A percentile compares a stretch with the other conserved stretches of the same genome.
These are phyloP conservation scores for Plasmodium vinckei DNA, from an alignment of 169 alveolate species.

Conservation along the genomic window DNA sequence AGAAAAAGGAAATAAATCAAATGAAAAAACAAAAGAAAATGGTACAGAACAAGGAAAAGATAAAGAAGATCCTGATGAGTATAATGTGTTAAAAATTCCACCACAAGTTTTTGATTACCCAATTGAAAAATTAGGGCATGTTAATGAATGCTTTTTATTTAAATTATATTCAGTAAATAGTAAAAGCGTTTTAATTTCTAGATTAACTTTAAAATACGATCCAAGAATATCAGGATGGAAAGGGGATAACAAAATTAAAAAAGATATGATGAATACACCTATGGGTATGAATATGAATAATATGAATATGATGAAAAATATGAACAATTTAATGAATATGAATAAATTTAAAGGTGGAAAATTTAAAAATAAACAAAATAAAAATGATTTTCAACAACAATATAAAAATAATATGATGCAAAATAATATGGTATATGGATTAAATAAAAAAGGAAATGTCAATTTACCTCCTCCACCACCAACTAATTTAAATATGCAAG, in stretches of 20 bases:
- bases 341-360: constrained; percentile 60
- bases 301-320: constrained; percentile 62
- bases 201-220: constrained; percentile 78
- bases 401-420: constrained; percentile 70
- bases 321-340: constrained; percentile 36
- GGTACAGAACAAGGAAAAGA: background rate
- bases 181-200: constrained; percentile 63
- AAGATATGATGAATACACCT: constrained; percentile 37
- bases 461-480: constrained; percentile 76
- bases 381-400: constrained; percentile 74
- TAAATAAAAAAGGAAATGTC: constrained; percentile 74
- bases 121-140: constrained; percentile 78
- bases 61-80: constrained; percentile 77
- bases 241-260: constrained; percentile 70
- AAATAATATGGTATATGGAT: constrained; percentile 61
- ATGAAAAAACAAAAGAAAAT: background rate
- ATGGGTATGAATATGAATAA: constrained; percentile 30
- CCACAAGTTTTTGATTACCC: constrained; percentile 76
- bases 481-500: constrained; percentile 43
- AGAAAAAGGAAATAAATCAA: background rate
- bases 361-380: constrained; percentile 38
- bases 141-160: constrained; percentile 78
- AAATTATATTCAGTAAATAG: constrained; percentile 74
- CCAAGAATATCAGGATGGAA: constrained; percentile 80
- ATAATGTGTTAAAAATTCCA: constrained; percentile 78